These are phyloP conservation scores for Monilinia laxa DNA, from an alignment of 2,329 filamentous ascomycete species.

Conservation along the genomic window DNA sequence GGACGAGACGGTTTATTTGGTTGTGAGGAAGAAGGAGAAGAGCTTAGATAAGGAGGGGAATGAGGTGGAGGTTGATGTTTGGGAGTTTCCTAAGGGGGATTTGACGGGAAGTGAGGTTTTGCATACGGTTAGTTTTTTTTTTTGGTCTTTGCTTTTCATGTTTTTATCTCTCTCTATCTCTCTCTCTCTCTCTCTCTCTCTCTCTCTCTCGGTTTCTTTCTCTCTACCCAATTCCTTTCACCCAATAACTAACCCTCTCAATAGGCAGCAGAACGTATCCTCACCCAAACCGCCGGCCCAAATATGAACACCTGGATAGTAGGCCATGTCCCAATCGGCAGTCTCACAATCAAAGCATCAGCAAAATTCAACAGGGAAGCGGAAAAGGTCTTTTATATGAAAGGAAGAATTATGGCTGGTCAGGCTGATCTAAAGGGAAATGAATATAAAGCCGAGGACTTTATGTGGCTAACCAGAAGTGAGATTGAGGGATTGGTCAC, in stretches of 20 bases:
- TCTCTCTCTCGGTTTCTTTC: too few species aligned
- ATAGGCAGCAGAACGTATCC: constrained; percentile 78
- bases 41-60: not conserved
- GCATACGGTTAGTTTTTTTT: constrained; percentile 65
- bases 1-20: constrained; percentile 80
- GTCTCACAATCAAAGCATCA: constrained; percentile 62
- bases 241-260: not conserved
- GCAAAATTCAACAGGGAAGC: constrained; percentile 51
- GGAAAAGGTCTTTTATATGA: constrained; percentile 92
- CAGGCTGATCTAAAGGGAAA: constrained; percentile 79
- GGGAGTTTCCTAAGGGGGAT: constrained; percentile 78
- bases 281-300: constrained; percentile 73
- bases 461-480: constrained; percentile 88
- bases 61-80: constrained; percentile 57
- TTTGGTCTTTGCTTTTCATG: not conserved
- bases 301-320: constrained; percentile 99
- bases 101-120: constrained; percentile 72
- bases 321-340: constrained; percentile 83
- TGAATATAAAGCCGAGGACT: constrained; percentile 72
- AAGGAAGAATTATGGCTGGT: constrained; percentile 94
- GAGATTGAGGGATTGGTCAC: constrained; percentile 72
- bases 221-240: not conserved
- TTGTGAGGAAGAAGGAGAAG: constrained; percentile 62
- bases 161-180: not conserved
- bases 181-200: not conserved